Conservation (phyloP, 2,329 filamentous ascomycete species). For the Volutella citrinella region DNA sequence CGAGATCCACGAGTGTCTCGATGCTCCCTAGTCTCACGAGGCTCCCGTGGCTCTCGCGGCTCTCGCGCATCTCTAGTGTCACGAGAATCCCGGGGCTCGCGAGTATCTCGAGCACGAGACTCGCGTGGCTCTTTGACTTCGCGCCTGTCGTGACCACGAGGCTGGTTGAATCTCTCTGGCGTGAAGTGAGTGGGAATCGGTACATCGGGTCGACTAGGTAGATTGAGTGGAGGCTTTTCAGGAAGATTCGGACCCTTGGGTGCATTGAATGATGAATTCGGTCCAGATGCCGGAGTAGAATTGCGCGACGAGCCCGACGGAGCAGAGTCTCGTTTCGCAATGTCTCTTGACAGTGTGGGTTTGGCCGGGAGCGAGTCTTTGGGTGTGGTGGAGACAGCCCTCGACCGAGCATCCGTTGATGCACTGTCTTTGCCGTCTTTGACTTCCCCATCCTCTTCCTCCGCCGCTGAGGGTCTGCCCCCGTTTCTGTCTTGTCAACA, state of each 20-base stretch:
- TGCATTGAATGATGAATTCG: conserved; percentile 17
- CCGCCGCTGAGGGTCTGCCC: conserved; percentile 36
- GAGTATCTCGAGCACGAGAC: conserved; percentile 30
- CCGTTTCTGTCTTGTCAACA: no score
- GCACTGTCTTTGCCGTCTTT: conserved; percentile 50
- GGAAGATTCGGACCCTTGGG: conserved; percentile 32
- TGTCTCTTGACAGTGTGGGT: conserved; percentile 26
- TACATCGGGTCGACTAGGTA: conserved; percentile 59
- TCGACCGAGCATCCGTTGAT: conserved; percentile 13
- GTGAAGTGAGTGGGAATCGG: conserved; percentile 48
- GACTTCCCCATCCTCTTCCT: conserved; percentile 72
- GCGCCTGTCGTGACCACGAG: conserved; percentile 38
- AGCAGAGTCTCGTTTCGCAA: conserved; percentile 22
- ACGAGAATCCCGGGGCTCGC: conserved; percentile 28
- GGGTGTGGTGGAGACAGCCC: conserved; percentile 7
- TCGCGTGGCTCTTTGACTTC: conserved; percentile 36
- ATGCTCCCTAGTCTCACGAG: conserved; percentile 32
- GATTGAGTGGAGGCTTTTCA: conserved; percentile 34
- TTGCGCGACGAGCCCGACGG: conserved; percentile 16
- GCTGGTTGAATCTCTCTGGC: conserved; percentile 43
- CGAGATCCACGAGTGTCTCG: conserved; percentile 40
- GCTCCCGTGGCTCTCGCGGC: conserved; percentile 35
- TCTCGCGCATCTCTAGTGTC: conserved; percentile 40
- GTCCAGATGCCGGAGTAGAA: conserved; percentile 10
- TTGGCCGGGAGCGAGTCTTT: conserved; percentile 35